A percentile compares a stretch with the other conserved stretches of the same genome.
Conservation (phyloP, 257 asterid genomes). For the Capsicum rhomboideum region DNA sequence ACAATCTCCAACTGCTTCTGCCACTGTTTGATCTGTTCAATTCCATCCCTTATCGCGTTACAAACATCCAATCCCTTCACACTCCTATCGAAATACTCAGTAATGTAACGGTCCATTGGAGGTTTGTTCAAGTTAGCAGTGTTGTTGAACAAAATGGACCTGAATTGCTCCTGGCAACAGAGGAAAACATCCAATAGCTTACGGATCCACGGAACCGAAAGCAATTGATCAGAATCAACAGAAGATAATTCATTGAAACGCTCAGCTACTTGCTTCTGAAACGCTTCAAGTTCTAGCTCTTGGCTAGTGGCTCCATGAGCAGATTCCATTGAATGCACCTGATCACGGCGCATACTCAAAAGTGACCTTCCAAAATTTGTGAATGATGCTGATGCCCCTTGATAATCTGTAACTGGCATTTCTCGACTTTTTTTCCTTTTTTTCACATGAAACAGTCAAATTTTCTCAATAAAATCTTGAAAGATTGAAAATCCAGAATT, state of each 20-base stretch:
- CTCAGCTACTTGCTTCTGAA: conserved; percentile 54
- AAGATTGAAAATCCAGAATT: neutral
- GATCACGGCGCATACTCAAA: conserved; percentile 63
- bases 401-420: conserved; percentile 78
- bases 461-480: neutral
- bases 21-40: conserved; percentile 87
- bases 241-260: conserved; percentile 42
- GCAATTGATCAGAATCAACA: conserved; percentile 35
- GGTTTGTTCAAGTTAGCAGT: conserved; percentile 23
- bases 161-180: conserved; percentile 79
- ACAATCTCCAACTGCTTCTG: conserved; percentile 80
- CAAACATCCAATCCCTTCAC: conserved; percentile 90
- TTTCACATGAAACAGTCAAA: neutral
- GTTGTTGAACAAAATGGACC: conserved; percentile 42
- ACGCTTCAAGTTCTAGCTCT: conserved; percentile 50
- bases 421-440: conserved; percentile 1
- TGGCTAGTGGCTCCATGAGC: conserved; percentile 32
- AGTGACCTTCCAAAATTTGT: conserved; percentile 53
- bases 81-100: conserved; percentile 71
- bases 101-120: conserved; percentile 56
- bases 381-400: conserved; percentile 46
- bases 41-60: conserved; percentile 87
- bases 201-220: conserved; percentile 65
- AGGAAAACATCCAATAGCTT: conserved; percentile 68
- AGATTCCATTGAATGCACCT: conserved; percentile 72